Percentiles rank a stretch among this genome's conserved stretches.
Conservation (phyloP, 495 filamentous ascomycete species). For the Echria macrotheca region DNA sequence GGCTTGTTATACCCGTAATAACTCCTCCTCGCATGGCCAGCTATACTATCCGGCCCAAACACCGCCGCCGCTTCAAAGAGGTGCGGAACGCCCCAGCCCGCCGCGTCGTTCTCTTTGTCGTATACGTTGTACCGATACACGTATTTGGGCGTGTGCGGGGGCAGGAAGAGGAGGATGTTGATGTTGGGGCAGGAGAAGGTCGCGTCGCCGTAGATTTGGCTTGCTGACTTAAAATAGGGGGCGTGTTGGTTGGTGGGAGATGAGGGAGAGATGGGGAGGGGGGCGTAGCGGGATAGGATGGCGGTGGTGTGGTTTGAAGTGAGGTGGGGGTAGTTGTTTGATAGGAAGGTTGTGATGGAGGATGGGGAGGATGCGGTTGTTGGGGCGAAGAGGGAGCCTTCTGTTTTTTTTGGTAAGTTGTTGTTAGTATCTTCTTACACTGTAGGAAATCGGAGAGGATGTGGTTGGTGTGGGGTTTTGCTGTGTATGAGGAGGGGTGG, state of each 20-base stretch:
- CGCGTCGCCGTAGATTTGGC: conserved; percentile 53
- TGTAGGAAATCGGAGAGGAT: no score
- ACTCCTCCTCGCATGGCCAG: conserved; percentile 15
- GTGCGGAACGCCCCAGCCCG: conserved; percentile 16
- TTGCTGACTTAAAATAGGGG: conserved; percentile 39
- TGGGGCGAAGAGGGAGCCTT: conserved; percentile 48
- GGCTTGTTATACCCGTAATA: conserved; percentile 34
- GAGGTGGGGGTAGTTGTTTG: conserved; percentile 40
- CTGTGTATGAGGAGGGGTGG: no score
- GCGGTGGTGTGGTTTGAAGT: conserved; percentile 41
- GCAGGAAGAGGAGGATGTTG: conserved; percentile 26
- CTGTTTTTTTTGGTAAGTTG: no score
- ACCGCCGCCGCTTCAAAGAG: conserved; percentile 38
- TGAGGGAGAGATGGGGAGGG: conserved; percentile 19
- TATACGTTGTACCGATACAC: conserved; percentile 27
- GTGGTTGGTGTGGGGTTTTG: no score
- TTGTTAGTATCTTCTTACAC: no score
- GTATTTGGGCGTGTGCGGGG: background rate
- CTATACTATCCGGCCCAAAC: conserved; percentile 36
- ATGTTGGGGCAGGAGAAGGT: conserved; percentile 58
- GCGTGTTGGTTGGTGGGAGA: no score
- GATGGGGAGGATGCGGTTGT: conserved; percentile 35
- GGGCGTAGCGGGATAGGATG: conserved; percentile 30
- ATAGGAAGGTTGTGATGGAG: conserved; percentile 45
- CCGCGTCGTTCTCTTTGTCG: conserved; percentile 16